Base-by-base conservation (phyloP, 441 rosid species). In the Bruguiera hainesii region DNA sequence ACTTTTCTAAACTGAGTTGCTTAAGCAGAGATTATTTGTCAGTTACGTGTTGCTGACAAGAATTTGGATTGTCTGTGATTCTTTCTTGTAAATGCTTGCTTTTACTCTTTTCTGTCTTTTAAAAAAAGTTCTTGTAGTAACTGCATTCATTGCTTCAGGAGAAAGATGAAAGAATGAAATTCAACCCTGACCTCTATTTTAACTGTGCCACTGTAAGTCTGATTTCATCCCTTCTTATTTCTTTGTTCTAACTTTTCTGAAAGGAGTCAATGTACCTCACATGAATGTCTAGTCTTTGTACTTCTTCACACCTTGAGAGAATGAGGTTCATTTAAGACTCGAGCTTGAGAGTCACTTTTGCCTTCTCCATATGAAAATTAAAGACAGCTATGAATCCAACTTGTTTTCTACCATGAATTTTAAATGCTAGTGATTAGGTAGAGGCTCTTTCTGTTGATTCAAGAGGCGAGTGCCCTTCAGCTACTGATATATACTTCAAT, bases 201-300 rank as follows among this genome's bases (percentile, higher is more conserved):
- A 84, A 86, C 63, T 77, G 88, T 69, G 95, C 91, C 60, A 86
- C 91, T 26, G 95, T 88, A 75, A 86, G 95, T 80, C 68, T 20
- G 26, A 63, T 30, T 51, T 69, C 29, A 48, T 42, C 7, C 11
- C 8, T 25, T n/a, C 20, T 51, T 30, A 46, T 48, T 18, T 19
- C 20, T 33, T 56, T 28, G 46, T 33, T 16, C 33, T 5, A 29
- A 39, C 13, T 53, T 53, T 42, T 42, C 16, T 42, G 48, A 42
- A 42, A 13, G 48, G 48, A 0, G 5, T 42, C 48, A 13, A 42
- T 42, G 4, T 42, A 3, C 18, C 48, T 11, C 0, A 5, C 15
- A 42, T 42, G 48, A 42, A 42, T 13, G 5, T 42, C 48, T 13
- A 42, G 16, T 42, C 48, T 42, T 42, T 42, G 48, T 3, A 42